These are phyloP conservation scores for Didymella glomerata DNA, from an alignment of 2,329 filamentous ascomycete species.

Conservation along the genomic window DNA sequence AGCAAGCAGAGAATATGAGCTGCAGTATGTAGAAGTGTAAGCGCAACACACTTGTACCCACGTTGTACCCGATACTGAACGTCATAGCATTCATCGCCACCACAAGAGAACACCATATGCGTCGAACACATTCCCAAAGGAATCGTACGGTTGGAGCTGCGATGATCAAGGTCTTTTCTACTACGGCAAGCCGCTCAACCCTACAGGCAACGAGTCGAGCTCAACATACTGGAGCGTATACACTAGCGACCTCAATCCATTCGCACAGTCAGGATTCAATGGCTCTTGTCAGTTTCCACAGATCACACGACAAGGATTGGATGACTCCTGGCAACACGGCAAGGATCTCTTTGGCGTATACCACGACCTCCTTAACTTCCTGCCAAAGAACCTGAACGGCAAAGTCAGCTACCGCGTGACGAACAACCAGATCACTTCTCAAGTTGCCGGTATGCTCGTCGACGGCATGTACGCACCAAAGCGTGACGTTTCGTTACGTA, in stretches of 20 bases:
- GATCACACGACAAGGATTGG: slow-evolving; percentile 74
- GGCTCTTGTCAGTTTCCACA: slow-evolving; percentile 84
- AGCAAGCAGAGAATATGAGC: slow-evolving; percentile 64
- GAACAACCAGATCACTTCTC: slow-evolving; percentile 82
- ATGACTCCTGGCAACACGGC: slow-evolving; percentile 79
- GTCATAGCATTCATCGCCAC: slow-evolving; percentile 71
- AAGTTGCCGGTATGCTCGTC: slow-evolving; percentile 79
- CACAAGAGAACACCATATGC: slow-evolving; percentile 86
- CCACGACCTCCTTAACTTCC: slow-evolving; percentile 71
- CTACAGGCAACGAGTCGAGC: slow-evolving; percentile 58
- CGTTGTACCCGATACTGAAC: slow-evolving; percentile 1
- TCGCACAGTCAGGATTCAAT: slow-evolving; percentile 70
- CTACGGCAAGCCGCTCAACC: slow-evolving; percentile 67
- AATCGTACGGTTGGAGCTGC: slow-evolving; percentile 77
- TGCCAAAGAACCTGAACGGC: slow-evolving; percentile 61
- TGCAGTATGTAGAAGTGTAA: slow-evolving; percentile 80
- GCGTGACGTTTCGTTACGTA: slow-evolving; percentile 49
- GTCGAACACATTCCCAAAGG: slow-evolving; percentile 77
- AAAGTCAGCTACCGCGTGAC: slow-evolving; percentile 75
- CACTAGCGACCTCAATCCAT: slow-evolving; percentile 70
- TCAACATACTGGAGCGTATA: slow-evolving; percentile 72
- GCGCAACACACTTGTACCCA: slow-evolving; percentile 1
- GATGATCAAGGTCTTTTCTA: slow-evolving; percentile 74
- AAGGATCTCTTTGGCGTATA: slow-evolving; percentile 81
- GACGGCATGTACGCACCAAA: slow-evolving; percentile 65